phyloP scores from a whole-genome alignment of 2,329 filamentous ascomycete species.

The Aspergillus uvarum region DNA sequence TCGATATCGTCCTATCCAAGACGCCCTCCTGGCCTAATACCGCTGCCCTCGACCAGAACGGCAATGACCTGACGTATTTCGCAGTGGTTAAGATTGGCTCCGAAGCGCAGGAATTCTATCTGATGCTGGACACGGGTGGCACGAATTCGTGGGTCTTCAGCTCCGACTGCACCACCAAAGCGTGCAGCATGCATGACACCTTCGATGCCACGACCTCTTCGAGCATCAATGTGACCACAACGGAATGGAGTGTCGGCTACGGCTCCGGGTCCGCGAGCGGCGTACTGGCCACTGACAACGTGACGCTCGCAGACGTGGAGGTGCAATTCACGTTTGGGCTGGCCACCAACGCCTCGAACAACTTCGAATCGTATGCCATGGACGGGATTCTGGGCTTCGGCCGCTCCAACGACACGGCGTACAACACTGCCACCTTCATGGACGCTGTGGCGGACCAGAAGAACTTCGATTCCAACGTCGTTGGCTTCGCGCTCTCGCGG shows the following conservation, averaged over 20 bases:
- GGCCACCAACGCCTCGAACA: slow-evolving; percentile 67
- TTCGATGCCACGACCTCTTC: slow-evolving; percentile 68
- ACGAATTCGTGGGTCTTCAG: slow-evolving; percentile 82
- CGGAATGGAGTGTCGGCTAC: slow-evolving; percentile 68
- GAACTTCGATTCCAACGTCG: slow-evolving; percentile 63
- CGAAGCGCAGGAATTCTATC: slow-evolving; percentile 51
- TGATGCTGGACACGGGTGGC: slow-evolving; percentile 57
- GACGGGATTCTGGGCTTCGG: slow-evolving; percentile 84
- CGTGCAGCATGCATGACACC: slow-evolving; percentile 68
- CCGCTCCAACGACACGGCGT: slow-evolving; percentile 55
- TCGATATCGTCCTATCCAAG: slow-evolving; percentile 44
- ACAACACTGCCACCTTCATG: slow-evolving; percentile 64
- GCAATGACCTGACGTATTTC: slow-evolving; percentile 57
- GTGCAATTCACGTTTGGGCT: slow-evolving; percentile 69
- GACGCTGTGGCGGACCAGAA: slow-evolving; percentile 59
- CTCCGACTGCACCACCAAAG: slow-evolving; percentile 61
- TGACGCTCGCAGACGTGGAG: slow-evolving; percentile 66
- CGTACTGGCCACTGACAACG: slow-evolving; percentile 62
- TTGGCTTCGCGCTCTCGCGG: slow-evolving; percentile 70
- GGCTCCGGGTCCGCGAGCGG: slow-evolving; percentile 75
- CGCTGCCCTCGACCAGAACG: slow-evolving; percentile 54
- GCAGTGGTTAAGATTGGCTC: slow-evolving; percentile 51
- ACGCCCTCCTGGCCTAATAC: slow-evolving; percentile 47
- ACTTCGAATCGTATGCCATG: slow-evolving; percentile 77
- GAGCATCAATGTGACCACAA: slow-evolving; percentile 56